Evolutionary conservation across 345 rosid genomes (phyloP).

Genomic region (Cardiospermum halicacabum): DNA sequence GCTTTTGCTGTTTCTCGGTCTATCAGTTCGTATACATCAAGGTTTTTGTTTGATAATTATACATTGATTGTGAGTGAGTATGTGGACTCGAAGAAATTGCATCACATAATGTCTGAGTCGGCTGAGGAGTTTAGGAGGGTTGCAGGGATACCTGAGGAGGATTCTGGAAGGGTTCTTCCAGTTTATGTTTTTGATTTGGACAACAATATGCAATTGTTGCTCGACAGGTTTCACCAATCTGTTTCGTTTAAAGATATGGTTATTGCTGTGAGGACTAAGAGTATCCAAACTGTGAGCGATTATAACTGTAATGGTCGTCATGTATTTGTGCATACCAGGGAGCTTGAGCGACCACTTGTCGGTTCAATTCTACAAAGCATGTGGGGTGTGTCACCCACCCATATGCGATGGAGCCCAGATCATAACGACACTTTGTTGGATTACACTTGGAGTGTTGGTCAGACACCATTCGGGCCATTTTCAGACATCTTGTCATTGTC

Average conservation of each 20-base stretch:
- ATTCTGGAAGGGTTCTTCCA: slow-evolving; percentile 68
- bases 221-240: slow-evolving; percentile 87
- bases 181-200: slow-evolving; percentile 97
- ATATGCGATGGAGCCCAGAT: slow-evolving; percentile 77
- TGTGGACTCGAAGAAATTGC: slow-evolving; percentile 90
- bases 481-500: slow-evolving; percentile 72
- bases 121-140: slow-evolving; percentile 74
- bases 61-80: slow-evolving; percentile 96
- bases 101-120: slow-evolving; percentile 71
- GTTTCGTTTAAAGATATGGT: slow-evolving; percentile 93
- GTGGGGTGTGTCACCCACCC: slow-evolving; percentile 99
- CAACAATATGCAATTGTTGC: slow-evolving; percentile 48
- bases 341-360: slow-evolving; percentile 76
- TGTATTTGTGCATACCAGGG: slow-evolving; percentile 76
- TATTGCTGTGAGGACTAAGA: slow-evolving; percentile 86
- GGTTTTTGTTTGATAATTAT: slow-evolving; percentile 94
- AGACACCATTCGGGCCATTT: slow-evolving; percentile 98
- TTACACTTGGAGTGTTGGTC: slow-evolving; percentile 97
- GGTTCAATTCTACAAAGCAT: slow-evolving; percentile 95
- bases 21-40: slow-evolving; percentile 77
- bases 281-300: slow-evolving; percentile 84
- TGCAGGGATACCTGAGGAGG: slow-evolving; percentile 73
- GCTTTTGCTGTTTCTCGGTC: slow-evolving; percentile 79
- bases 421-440: slow-evolving; percentile 82
- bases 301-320: slow-evolving; percentile 91